Evolutionary conservation across 192 early-diverging fungal species (phyloP).

Genomic region (Ambispora gerdemannii): DNA sequence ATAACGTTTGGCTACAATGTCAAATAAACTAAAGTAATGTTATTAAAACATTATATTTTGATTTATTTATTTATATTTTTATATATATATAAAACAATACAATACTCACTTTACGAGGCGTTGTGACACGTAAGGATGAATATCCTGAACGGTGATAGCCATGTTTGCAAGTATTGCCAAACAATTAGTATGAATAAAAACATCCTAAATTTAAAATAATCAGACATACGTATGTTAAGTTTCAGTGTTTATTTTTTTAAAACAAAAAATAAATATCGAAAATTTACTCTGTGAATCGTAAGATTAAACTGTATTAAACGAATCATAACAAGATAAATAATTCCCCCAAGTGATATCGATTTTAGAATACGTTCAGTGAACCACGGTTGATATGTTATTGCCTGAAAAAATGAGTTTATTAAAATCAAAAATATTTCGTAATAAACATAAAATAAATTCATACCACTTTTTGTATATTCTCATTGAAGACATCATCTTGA

Average conservation of each 20-base stretch:
- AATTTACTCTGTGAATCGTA: constrained; percentile 62
- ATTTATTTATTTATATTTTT: neutral
- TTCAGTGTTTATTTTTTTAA: no score
- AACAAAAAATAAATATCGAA: no score
- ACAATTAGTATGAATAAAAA: constrained; percentile 65
- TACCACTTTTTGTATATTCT: constrained; percentile 71
- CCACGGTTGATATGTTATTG: constrained; percentile 60
- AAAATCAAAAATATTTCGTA: constrained; percentile 1
- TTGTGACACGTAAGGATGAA: constrained; percentile 69
- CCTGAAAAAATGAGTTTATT: constrained; percentile 38
- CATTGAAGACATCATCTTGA: constrained; percentile 70
- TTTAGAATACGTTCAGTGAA: constrained; percentile 69
- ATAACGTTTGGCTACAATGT: constrained; percentile 63
- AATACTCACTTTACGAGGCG: constrained; percentile 55
- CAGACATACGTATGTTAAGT: no score
- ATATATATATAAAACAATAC: neutral
- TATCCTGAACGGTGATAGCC: constrained; percentile 53
- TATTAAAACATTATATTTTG: no score
- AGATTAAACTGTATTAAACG: constrained; percentile 66
- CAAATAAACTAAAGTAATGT: constrained; percentile 52
- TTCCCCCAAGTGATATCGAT: constrained; percentile 62
- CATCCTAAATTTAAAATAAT: constrained; percentile 57
- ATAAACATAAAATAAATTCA: constrained; percentile 25
- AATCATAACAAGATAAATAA: constrained; percentile 63
- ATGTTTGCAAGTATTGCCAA: constrained; percentile 67